Evolutionary conservation across 2,329 filamentous ascomycete species (phyloP).

Genomic region (Sporothrix variecibatus): DNA sequence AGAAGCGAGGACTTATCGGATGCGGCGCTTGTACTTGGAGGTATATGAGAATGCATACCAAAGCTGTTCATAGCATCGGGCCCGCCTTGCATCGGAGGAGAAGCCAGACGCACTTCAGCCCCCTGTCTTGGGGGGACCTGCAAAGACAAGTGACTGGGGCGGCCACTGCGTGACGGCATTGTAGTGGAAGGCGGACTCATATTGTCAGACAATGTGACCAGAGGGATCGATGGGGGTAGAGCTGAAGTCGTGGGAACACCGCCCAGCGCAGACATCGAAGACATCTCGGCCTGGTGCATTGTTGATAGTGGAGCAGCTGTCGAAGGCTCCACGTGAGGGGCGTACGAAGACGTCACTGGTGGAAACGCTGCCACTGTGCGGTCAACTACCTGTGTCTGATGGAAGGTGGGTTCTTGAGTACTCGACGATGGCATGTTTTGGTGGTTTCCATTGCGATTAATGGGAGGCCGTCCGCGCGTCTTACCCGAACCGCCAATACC

Average conservation of each 20-base stretch:
- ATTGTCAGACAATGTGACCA: not conserved
- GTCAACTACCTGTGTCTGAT: constrained; percentile 61
- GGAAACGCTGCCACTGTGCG: constrained; percentile 38
- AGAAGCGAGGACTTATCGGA: not conserved
- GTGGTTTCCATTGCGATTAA: constrained; percentile 56
- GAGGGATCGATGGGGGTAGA: constrained; percentile 7
- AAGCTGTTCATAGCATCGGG: constrained; percentile 31
- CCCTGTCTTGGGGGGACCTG: constrained; percentile 55
- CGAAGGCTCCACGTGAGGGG: constrained; percentile 8
- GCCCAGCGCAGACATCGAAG: not conserved
- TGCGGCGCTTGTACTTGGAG: not conserved
- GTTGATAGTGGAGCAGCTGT: constrained; percentile 13
- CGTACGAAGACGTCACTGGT: not conserved
- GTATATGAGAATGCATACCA: not conserved
- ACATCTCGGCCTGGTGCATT: not conserved
- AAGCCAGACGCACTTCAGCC: constrained; percentile 38
- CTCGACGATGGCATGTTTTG: not conserved
- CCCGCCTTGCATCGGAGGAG: constrained; percentile 33
- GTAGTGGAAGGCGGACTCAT: constrained; percentile 19
- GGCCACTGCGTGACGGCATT: constrained; percentile 29
- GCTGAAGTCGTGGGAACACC: not conserved
- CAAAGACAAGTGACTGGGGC: constrained; percentile 56
- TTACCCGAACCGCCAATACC: constrained; percentile 66
- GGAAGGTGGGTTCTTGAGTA: constrained; percentile 60
- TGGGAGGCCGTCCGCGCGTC: constrained; percentile 76